phyloP scores from a whole-genome alignment of 192 early-diverging fungal species.

The Allomyces macrogynus region DNA sequence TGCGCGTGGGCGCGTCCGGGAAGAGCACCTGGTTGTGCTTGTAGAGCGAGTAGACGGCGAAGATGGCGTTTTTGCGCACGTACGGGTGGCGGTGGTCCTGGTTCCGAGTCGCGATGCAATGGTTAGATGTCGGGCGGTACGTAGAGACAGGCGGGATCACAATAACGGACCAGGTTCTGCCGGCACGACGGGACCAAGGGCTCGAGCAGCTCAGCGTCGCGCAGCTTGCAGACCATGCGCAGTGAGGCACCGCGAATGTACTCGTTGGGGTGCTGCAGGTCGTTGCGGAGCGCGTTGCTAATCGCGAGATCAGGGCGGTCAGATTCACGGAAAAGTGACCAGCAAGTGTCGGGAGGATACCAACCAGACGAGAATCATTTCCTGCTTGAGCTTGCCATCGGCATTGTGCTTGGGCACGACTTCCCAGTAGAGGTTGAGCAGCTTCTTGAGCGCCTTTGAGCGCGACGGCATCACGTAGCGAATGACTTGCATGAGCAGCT shows the following conservation, averaged over 20 bases:
- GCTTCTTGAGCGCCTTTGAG: conserved; percentile 92
- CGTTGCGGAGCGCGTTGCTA: conserved; percentile 82
- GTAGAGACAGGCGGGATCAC: too few species aligned
- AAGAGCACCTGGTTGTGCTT: conserved; percentile 77
- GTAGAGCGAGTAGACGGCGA: conserved; percentile 76
- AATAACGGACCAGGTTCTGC: conserved; percentile 54
- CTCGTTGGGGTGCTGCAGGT: conserved; percentile 96
- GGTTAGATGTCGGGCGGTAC: too few species aligned
- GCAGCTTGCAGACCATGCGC: conserved; percentile 84
- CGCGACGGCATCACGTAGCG: conserved; percentile 90
- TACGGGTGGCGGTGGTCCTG: conserved; percentile 92
- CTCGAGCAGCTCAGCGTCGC: conserved; percentile 84
- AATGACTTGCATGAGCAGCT: conserved; percentile 93
- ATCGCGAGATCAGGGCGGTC: neutral
- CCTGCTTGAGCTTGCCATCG: conserved; percentile 82
- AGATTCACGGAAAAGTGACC: neutral
- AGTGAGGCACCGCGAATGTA: conserved; percentile 90
- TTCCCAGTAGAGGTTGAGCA: conserved; percentile 92
- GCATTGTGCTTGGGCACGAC: conserved; percentile 80
- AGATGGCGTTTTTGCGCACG: conserved; percentile 92
- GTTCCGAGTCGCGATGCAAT: neutral
- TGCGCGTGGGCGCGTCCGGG: conserved; percentile 83
- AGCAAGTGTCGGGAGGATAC: neutral
- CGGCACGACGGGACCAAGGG: conserved; percentile 76
- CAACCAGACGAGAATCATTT: conserved; percentile 88